These are phyloP conservation scores for Penicillium goetzii DNA, from an alignment of 495 filamentous ascomycete genomes.

Conservation along the genomic window DNA sequence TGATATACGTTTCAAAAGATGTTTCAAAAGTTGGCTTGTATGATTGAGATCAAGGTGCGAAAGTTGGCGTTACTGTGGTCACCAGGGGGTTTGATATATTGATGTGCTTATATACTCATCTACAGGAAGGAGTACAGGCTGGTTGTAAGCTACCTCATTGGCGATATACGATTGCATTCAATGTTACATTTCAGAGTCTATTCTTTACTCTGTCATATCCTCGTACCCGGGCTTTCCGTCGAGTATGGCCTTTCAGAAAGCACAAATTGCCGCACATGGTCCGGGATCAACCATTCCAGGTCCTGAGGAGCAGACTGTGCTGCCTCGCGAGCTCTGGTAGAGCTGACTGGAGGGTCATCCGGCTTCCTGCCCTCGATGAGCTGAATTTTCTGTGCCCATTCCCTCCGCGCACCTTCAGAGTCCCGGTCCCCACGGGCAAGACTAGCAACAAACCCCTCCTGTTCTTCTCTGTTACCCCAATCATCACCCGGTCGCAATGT, in stretches of 20 bases:
- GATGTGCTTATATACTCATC: not conserved
- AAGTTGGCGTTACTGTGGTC: conserved; percentile 5
- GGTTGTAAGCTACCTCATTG: not conserved
- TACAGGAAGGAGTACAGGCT: not conserved
- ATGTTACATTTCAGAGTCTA: not conserved
- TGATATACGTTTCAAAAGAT: conserved; percentile 21
- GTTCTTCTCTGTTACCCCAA: conserved; percentile 65
- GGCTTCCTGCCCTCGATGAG: conserved; percentile 64
- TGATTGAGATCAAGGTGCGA: conserved; percentile 9
- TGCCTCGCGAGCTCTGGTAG: conserved; percentile 75
- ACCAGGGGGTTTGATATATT: not conserved
- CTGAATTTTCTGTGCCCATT: conserved; percentile 73
- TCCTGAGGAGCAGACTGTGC: conserved; percentile 55
- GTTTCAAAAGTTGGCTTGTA: conserved; percentile 6
- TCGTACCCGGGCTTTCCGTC: conserved; percentile 1
- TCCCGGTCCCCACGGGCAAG: conserved; percentile 57
- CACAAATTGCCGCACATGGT: conserved; percentile 63
- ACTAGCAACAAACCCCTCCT: conserved; percentile 59
- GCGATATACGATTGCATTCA: not conserved
- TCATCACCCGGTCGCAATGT: conserved; percentile 68
- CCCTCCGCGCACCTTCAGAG: conserved; percentile 58
- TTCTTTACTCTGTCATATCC: not conserved
- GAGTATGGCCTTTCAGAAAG: conserved; percentile 43
- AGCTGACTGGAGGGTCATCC: conserved; percentile 67
- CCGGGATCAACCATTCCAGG: conserved; percentile 66